These are phyloP conservation scores for Suillus tomentosus DNA, from an alignment of 768 basidiomycete species.

Conservation along the genomic window DNA sequence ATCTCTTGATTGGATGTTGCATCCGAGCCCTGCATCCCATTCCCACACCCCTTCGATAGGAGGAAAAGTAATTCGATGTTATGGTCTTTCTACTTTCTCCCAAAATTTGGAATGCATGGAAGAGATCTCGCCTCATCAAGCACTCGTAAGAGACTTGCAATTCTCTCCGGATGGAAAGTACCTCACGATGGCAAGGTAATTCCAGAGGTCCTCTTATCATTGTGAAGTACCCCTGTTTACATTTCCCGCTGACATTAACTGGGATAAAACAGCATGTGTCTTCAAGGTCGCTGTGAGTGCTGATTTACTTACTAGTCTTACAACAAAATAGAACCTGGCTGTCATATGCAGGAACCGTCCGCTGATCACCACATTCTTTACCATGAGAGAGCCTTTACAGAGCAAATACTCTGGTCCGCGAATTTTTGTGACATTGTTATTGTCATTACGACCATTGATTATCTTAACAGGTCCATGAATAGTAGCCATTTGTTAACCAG, in stretches of 20 bases:
- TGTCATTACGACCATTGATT: not conserved
- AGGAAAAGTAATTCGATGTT: not conserved
- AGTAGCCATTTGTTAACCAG: no score
- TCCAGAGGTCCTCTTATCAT: slow-evolving; percentile 10
- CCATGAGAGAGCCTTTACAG: slow-evolving; percentile 53
- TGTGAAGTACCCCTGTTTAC: slow-evolving; percentile 12
- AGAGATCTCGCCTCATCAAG: slow-evolving; percentile 47
- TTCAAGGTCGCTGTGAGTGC: slow-evolving; percentile 47
- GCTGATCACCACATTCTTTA: slow-evolving; percentile 47
- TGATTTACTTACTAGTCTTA: not conserved
- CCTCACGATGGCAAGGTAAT: slow-evolving; percentile 53
- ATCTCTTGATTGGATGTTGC: slow-evolving; percentile 2
- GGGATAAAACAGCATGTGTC: slow-evolving; percentile 53
- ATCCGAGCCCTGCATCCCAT: not conserved
- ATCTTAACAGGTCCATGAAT: no score
- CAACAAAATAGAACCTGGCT: slow-evolving; percentile 16
- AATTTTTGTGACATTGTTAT: slow-evolving; percentile 3
- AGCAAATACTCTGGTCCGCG: slow-evolving; percentile 52
- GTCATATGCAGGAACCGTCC: slow-evolving; percentile 38
- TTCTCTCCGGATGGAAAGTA: slow-evolving; percentile 58
- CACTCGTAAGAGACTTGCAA: slow-evolving; percentile 57
- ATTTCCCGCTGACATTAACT: slow-evolving; percentile 29
- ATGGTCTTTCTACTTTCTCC: not conserved
- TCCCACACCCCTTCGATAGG: not conserved
- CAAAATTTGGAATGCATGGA: slow-evolving; percentile 41